Evolutionary conservation across 108 stramenopile genomes (phyloP).

Genomic region (Thalassiosira profunda): DNA sequence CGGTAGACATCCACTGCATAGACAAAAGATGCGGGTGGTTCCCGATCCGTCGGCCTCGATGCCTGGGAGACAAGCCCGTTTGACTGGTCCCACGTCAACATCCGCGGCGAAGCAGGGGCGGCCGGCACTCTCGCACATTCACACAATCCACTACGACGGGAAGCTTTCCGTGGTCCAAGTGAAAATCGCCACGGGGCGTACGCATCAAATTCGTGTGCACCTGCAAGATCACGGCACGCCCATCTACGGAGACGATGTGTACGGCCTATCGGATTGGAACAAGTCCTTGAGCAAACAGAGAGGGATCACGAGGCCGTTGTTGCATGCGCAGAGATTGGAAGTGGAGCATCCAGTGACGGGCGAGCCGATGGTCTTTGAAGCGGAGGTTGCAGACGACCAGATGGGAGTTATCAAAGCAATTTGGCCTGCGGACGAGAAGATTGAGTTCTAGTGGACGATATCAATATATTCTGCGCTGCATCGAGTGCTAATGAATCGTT

Average conservation of each 20-base stretch:
- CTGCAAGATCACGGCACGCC: conserved; percentile 95
- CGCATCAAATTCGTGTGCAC: conserved; percentile 95
- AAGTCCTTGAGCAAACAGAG: conserved; percentile 65
- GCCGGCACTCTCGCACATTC: conserved; percentile 84
- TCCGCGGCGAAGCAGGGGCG: conserved; percentile 61
- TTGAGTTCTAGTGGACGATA: too few species aligned
- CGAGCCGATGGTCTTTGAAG: conserved; percentile 77
- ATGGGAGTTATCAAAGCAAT: conserved; percentile 66
- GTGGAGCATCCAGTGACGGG: conserved; percentile 92
- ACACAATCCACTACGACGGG: conserved; percentile 88
- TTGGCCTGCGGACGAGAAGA: conserved; percentile 59
- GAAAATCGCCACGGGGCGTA: conserved; percentile 94
- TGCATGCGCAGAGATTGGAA: conserved; percentile 90
- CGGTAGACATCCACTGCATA: conserved; percentile 91
- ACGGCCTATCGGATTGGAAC: conserved; percentile 95
- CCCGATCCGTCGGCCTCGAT: conserved; percentile 64
- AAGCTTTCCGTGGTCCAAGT: conserved; percentile 91
- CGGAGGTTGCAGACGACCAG: conserved; percentile 91
- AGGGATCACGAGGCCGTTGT: conserved; percentile 85
- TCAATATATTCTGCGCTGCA: too few species aligned
- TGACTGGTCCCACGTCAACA: conserved; percentile 13
- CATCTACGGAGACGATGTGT: conserved; percentile 95
- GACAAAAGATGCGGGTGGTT: conserved; percentile 95
- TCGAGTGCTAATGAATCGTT: too few species aligned
- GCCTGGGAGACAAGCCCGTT: conserved; percentile 19